These are phyloP conservation scores for Beta vulgaris DNA, from an alignment of 148 eudicot species.

Conservation along the genomic window DNA sequence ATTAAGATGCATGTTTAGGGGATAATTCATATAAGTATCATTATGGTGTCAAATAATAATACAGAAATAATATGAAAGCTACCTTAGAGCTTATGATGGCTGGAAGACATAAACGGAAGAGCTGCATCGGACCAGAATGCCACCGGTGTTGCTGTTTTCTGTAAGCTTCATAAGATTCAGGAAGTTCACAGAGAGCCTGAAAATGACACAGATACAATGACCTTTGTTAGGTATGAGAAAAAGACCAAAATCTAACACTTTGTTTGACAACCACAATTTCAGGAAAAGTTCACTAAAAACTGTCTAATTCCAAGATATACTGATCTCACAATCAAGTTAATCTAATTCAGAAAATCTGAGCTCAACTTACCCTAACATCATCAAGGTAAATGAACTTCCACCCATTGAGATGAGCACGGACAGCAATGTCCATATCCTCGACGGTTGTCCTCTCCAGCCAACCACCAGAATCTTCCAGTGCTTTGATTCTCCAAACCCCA, in stretches of 20 bases:
- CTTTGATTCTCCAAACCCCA: slow-evolving; percentile 86
- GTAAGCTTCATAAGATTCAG: slow-evolving; percentile 82
- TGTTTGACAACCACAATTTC: neutral
- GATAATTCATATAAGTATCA: neutral
- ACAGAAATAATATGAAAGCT: neutral
- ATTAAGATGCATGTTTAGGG: slow-evolving; percentile 5
- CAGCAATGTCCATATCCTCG: slow-evolving; percentile 86
- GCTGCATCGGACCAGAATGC: slow-evolving; percentile 95
- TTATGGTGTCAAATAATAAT: neutral
- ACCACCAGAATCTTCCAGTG: slow-evolving; percentile 76
- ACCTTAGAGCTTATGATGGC: slow-evolving; percentile 67
- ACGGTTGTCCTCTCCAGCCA: slow-evolving; percentile 86
- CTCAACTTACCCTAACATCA: slow-evolving; percentile 59
- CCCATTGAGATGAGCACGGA: slow-evolving; percentile 76
- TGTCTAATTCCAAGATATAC: neutral
- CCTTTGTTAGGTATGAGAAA: neutral
- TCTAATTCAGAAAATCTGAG: neutral
- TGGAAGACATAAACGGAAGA: slow-evolving; percentile 67
- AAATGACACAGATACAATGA: neutral
- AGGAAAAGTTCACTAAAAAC: neutral
- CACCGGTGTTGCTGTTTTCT: slow-evolving; percentile 85
- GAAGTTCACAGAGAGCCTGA: slow-evolving; percentile 75
- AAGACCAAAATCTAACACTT: neutral
- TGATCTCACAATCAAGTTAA: slow-evolving; percentile 3
- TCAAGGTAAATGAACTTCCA: slow-evolving; percentile 81